Evolutionary conservation across 352 stramenopile genomes (phyloP).

Genomic region (Phytophthora vignae): DNA sequence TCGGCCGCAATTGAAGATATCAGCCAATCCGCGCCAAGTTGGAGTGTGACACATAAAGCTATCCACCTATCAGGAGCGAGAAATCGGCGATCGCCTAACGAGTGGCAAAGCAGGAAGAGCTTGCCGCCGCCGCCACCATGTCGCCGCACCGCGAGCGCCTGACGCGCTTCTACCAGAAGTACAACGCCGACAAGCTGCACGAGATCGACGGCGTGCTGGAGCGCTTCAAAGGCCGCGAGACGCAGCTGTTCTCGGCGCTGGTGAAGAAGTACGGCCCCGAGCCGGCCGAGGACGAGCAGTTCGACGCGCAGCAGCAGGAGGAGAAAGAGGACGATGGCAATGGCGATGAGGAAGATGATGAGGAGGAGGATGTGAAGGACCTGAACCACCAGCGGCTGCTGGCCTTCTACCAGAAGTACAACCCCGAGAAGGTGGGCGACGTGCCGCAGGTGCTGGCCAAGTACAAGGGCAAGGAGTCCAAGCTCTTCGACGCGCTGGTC

Average conservation of each 20-base stretch:
- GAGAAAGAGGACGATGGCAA: conserved; percentile 22
- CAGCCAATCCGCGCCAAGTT: not conserved
- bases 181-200: conserved; percentile 85
- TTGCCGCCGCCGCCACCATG: conserved; percentile 38
- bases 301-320: conserved; percentile 25
- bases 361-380: conserved; percentile 35
- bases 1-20: conserved; percentile 25
- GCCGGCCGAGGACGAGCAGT: conserved; percentile 58
- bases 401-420: conserved; percentile 88
- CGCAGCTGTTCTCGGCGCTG: conserved; percentile 73
- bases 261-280: conserved; percentile 88
- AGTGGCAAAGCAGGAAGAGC: conserved; percentile 35
- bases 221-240: conserved; percentile 82
- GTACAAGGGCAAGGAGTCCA: conserved; percentile 85
- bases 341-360: conserved; percentile 21
- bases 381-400: conserved; percentile 74
- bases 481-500: conserved; percentile 82
- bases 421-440: conserved; percentile 79
- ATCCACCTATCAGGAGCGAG: not conserved
- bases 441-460: conserved; percentile 70
- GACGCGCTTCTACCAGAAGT: conserved; percentile 87
- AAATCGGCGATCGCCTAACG: conserved; percentile 11
- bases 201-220: conserved; percentile 86
- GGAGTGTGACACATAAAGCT: not conserved
- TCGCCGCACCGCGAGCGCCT: conserved; percentile 70